phyloP scores from a whole-genome alignment of 768 basidiomycete genomes.

The Sporobolomyces pararoseus region DNA sequence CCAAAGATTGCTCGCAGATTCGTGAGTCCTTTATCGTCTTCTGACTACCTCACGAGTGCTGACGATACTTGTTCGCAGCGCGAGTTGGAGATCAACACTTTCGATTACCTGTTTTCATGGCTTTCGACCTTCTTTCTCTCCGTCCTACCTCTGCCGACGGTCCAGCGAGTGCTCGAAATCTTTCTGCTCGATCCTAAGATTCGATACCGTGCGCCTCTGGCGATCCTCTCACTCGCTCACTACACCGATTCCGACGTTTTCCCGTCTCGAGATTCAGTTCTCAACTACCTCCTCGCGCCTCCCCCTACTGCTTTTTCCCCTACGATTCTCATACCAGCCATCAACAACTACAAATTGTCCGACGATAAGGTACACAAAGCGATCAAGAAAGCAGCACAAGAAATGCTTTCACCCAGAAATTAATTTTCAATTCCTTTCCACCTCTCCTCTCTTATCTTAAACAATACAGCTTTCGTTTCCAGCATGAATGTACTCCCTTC shows the following conservation, averaged over 20 bases:
- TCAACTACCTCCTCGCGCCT: slow-evolving; percentile 24
- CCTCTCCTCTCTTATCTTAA: too few relatives aligned
- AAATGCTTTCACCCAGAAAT: slow-evolving; percentile 10
- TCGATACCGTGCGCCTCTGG: slow-evolving; percentile 27
- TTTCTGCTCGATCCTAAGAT: slow-evolving; percentile 26
- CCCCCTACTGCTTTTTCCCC: slow-evolving; percentile 18
- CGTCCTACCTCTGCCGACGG: slow-evolving; percentile 19
- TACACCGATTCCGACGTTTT: slow-evolving; percentile 1
- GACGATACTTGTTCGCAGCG: slow-evolving; percentile 1
- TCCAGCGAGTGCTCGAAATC: slow-evolving; percentile 30
- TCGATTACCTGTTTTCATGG: slow-evolving; percentile 19
- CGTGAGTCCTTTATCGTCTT: neutral
- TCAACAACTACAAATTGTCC: slow-evolving; percentile 13
- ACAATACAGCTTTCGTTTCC: too few relatives aligned
- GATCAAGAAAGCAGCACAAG: slow-evolving; percentile 22
- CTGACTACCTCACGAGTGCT: neutral
- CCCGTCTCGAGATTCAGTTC: slow-evolving; percentile 19
- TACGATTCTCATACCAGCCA: slow-evolving; percentile 2
- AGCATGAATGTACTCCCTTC: too few relatives aligned
- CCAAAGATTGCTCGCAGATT: slow-evolving; percentile 24
- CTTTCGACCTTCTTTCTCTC: slow-evolving; percentile 26
- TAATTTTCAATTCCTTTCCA: too few relatives aligned
- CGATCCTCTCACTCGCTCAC: slow-evolving; percentile 31
- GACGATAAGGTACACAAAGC: slow-evolving; percentile 34
- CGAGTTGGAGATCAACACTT: slow-evolving; percentile 2